Evolutionary conservation across 1,284 basidiomycete species (phyloP), one percentile per base, ranked within the genome.

Genomic region (Ustilago vetiveriae): DNA sequence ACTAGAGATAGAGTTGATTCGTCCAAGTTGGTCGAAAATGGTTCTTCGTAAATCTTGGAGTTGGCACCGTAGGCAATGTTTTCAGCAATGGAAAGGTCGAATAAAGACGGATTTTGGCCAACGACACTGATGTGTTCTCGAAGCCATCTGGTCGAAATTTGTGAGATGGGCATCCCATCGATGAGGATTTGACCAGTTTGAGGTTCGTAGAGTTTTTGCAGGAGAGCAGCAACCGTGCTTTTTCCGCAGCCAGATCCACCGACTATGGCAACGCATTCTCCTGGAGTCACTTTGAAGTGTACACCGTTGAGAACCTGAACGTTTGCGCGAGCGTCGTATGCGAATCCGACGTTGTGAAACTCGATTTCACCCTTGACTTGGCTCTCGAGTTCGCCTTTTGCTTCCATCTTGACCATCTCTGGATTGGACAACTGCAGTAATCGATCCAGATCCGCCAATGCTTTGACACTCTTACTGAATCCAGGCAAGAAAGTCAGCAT

Each of bases 371-470:
- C 76, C 13, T 27, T 19, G 16, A 74, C 22, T 22, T 44, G 39
- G 7, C 32, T 35, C 21, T 37, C 42, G 24, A 53, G 17, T 39
- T 54, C 22, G 1, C 62, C 62, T 3, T 17, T 32, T 10, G 46
- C 50, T 17, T 65, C 62, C 1, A 14, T 46, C 0, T 46, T 37
- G 3, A 21, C 17, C 3, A 32, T 26, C 4, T 14, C 32, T 16
- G 50, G 4, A 2, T 32, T 27, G 0, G 39, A 35, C 19, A 70
- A 54, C 26, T 49, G 22, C 26, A 96, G 87, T 23, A 95, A 84
- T 3, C 86, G 85, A 71, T 89, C 85, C 75, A 95, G 88, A 81
- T 95, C 92, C 32, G 85, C 84, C 0, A 92, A 88, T 1, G 94
- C 93, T 32, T 73, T 60, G 24, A 75, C 46, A 13, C 65, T 50